Evolutionary conservation across 1,284 basidiomycete species (phyloP), one percentile per base, ranked within the genome.

Genomic region (Boletus calvinii): DNA sequence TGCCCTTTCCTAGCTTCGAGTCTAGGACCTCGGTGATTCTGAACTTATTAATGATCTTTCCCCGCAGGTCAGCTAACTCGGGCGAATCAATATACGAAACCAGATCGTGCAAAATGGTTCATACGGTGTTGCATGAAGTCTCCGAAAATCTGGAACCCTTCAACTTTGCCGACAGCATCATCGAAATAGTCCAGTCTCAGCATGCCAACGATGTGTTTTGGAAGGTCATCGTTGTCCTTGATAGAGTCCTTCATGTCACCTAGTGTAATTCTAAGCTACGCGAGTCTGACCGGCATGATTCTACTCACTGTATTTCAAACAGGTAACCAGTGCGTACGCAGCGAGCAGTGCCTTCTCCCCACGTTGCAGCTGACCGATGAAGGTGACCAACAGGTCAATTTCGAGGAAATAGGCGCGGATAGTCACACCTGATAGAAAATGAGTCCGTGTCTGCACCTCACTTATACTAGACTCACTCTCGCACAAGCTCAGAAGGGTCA

Each of bases 91-190:
- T 6, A 42, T 17, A 11, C 12, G 11, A 9, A 6, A 6, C 13
- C 5, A 12, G 11, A 26, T 34, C 26, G 0, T 24, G 1, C 13
- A n/a, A 2, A n/a, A 24, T 20, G 17, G 6, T 17, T 11, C 30
- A 15, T 53, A 64, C 62, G 53, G 4, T 64, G 20, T 41, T 49
- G 47, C 55, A 66, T 66, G 6, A 68, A 32, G 22, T 63, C 51
- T 11, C 40, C 43, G 9, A 68, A 67, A 5, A 64, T 54, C 17
- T 65, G 65, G 46, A 68, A 68, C 2, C 65, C 63, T 46, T 64
- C 62, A 4, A 66, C 48, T 5, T 15, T 45, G n/a, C 65, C 64
- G 1, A 64, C 52, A 9, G 63, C 55, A 37, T 67, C 65, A 5
- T 67, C 62, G 10, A 64, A 68, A n/a, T 59, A 68, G 45, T 68